phyloP scores from a whole-genome alignment of 352 stramenopile species.

The Pythium pyrilobum region DNA sequence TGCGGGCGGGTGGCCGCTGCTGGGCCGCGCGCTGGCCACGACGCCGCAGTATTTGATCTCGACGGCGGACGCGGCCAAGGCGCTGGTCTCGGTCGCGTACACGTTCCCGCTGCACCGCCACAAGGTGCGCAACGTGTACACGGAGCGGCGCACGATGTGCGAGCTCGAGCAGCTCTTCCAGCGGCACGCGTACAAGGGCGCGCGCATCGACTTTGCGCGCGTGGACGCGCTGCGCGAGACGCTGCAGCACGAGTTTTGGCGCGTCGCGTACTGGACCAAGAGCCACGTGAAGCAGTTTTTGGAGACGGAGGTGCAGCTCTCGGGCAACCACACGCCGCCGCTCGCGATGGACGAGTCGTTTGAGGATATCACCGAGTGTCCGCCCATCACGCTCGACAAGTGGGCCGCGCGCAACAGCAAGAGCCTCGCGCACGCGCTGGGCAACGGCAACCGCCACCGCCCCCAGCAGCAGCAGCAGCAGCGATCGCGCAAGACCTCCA shows the following conservation, averaged over 20 bases:
- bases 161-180: conserved; percentile 20
- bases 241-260: conserved; percentile 16
- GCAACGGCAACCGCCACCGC: neutral
- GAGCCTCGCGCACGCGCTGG: conserved; percentile 38
- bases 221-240: conserved; percentile 22
- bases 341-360: conserved; percentile 32
- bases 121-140: conserved; percentile 20
- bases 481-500: too few species aligned
- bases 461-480: neutral
- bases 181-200: conserved; percentile 14
- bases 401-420: conserved; percentile 51
- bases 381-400: conserved; percentile 38
- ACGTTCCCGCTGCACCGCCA: conserved; percentile 26
- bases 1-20: conserved; percentile 4
- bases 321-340: conserved; percentile 13
- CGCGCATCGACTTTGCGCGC: conserved; percentile 14
- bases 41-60: conserved; percentile 29
- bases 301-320: conserved; percentile 17
- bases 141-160: conserved; percentile 20
- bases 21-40: conserved; percentile 14
- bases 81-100: conserved; percentile 22
- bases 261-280: conserved; percentile 22
- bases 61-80: conserved; percentile 23
- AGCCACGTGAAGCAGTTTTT: conserved; percentile 23
- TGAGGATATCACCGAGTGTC: conserved; percentile 50